phyloP scores from a whole-genome alignment of 2,329 filamentous ascomycete genomes.

The Cytospora leucostoma region DNA sequence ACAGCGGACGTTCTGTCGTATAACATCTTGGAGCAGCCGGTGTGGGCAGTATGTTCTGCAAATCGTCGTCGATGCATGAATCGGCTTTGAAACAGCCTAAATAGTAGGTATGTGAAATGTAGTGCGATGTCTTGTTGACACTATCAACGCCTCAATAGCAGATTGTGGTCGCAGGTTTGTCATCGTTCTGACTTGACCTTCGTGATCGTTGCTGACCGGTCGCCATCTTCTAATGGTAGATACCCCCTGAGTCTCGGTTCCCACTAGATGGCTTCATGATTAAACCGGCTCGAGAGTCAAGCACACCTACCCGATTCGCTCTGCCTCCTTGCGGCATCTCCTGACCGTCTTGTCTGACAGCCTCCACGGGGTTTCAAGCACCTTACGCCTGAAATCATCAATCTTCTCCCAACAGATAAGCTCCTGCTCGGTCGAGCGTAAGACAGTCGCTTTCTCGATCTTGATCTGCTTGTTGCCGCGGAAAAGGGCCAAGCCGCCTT shows the following conservation, averaged over 20 bases:
- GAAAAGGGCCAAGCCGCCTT: slow-evolving; percentile 53
- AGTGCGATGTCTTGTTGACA: neutral
- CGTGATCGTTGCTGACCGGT: neutral
- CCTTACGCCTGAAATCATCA: slow-evolving; percentile 49
- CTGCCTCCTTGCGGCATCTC: slow-evolving; percentile 51
- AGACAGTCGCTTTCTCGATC: slow-evolving; percentile 49
- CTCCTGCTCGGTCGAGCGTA: slow-evolving; percentile 58
- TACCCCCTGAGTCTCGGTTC: neutral
- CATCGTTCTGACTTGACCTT: neutral
- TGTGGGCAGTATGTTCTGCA: neutral
- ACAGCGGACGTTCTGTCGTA: neutral
- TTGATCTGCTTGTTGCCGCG: slow-evolving; percentile 54
- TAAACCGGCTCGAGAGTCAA: neutral
- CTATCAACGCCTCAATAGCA: neutral
- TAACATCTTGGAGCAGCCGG: neutral
- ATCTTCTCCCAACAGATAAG: slow-evolving; percentile 61
- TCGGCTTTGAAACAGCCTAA: neutral
- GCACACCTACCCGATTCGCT: slow-evolving; percentile 34
- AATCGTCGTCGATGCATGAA: neutral
- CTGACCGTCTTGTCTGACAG: slow-evolving; percentile 51
- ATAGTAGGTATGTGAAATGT: neutral
- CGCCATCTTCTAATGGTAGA: neutral
- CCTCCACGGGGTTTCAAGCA: slow-evolving; percentile 58
- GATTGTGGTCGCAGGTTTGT: neutral
- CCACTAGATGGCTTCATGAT: neutral